Percentiles rank a stretch among this genome's conserved stretches.
Evolutionary conservation across 257 asterid genomes (phyloP).

Genomic region (Pogostemon cablin): DNA sequence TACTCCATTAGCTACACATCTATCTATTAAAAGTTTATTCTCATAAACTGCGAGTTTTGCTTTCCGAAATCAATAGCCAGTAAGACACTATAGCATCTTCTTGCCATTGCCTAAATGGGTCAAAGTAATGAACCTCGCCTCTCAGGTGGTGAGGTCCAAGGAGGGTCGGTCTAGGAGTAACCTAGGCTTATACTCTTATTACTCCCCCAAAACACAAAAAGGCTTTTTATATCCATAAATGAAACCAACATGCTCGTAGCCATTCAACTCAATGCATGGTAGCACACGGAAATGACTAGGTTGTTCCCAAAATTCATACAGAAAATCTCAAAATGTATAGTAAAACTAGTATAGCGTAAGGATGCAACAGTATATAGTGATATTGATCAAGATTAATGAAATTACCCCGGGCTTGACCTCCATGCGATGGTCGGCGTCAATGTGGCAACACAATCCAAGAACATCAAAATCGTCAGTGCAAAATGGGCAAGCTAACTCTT

Average conservation of each 20-base stretch:
- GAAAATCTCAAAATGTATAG: constrained; percentile 7
- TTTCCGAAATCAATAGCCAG: constrained; percentile 6
- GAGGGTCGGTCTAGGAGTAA: too few species aligned
- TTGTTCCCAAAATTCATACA: constrained; percentile 17
- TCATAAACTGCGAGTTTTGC: not conserved
- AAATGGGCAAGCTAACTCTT: constrained; percentile 87
- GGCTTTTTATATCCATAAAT: not conserved
- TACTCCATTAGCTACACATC: constrained; percentile 20
- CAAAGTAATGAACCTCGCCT: too few species aligned
- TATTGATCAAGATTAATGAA: not conserved
- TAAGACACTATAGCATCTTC: constrained; percentile 18
- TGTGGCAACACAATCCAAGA: constrained; percentile 87
- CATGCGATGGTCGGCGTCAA: constrained; percentile 80
- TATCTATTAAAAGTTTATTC: constrained; percentile 6
- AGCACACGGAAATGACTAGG: constrained; percentile 8
- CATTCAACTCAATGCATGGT: constrained; percentile 13
- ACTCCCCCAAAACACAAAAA: too few species aligned
- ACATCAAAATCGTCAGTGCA: constrained; percentile 86
- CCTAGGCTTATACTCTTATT: not conserved
- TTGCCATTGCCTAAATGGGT: too few species aligned
- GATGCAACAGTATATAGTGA: too few species aligned
- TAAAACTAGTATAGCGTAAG: too few species aligned
- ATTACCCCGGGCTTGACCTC: constrained; percentile 86
- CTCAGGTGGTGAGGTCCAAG: too few species aligned
- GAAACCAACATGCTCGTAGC: not conserved